A percentile compares a stretch with the other conserved stretches of the same genome.
phyloP scores from a whole-genome alignment of 768 basidiomycete species.

The Calocera cornea region DNA sequence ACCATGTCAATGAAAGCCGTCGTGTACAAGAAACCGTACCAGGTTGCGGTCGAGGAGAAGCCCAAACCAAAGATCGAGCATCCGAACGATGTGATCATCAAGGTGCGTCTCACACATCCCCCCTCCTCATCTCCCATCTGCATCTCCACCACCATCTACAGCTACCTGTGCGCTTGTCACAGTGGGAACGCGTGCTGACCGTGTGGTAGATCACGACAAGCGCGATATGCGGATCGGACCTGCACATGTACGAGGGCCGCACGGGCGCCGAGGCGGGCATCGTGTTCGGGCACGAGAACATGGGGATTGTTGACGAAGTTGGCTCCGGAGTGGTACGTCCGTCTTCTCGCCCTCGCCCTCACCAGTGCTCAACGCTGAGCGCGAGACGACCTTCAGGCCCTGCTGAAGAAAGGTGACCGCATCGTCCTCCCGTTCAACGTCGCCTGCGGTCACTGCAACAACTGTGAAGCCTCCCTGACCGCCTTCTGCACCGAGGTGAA shows the following conservation, averaged over 20 bases:
- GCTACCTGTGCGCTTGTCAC: too few species aligned
- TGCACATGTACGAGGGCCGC: conserved; percentile 18
- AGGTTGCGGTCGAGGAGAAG: conserved; percentile 35
- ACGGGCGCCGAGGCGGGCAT: conserved; percentile 38
- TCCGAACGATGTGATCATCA: conserved; percentile 40
- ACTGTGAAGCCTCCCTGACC: conserved; percentile 40
- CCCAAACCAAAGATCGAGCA: conserved; percentile 36
- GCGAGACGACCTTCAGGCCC: conserved; percentile 18
- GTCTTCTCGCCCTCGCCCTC: background rate
- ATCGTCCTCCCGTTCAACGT: conserved; percentile 50
- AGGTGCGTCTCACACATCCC: conserved; percentile 4
- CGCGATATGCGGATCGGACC: conserved; percentile 4
- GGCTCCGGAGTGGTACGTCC: background rate
- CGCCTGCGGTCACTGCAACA: conserved; percentile 42
- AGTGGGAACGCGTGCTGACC: too few species aligned
- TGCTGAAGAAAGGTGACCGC: conserved; percentile 42
- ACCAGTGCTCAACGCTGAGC: background rate
- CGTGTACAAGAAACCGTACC: conserved; percentile 40
- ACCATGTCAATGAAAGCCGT: conserved; percentile 36
- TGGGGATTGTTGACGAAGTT: conserved; percentile 36
- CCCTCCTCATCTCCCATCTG: too few species aligned
- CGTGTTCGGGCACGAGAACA: conserved; percentile 42
- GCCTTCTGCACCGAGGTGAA: conserved; percentile 47
- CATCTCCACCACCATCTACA: too few species aligned
- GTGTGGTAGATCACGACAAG: conserved; percentile 8